Conservation (phyloP, 805 yeast species). For the Spathaspora boniae region DNA sequence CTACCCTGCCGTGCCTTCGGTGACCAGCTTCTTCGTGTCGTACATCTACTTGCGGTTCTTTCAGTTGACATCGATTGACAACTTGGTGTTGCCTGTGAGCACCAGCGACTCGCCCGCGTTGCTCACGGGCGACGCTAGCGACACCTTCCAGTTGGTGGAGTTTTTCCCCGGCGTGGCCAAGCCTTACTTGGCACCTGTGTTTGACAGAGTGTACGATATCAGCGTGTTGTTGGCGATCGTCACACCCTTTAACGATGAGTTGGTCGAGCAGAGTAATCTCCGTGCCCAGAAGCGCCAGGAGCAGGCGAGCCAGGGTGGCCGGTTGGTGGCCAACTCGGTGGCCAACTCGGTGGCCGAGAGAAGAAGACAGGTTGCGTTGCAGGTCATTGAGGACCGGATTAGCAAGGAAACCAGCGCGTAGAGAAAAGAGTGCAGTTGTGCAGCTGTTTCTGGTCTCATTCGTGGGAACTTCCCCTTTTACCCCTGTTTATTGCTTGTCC, state of each 20-base stretch:
- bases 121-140: conserved; percentile 82
- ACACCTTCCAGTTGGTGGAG: conserved; percentile 76
- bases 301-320: conserved; percentile 40
- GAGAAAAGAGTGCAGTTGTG: no score
- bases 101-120: conserved; percentile 25
- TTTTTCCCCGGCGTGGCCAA: conserved; percentile 73
- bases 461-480: no score
- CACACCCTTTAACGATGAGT: conserved; percentile 62
- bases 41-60: conserved; percentile 79
- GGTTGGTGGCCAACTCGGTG: conserved; percentile 18
- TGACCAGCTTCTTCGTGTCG: conserved; percentile 58
- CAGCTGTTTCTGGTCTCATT: no score
- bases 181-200: conserved; percentile 49
- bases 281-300: conserved; percentile 63
- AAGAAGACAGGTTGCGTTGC: conserved; percentile 72
- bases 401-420: conserved; percentile 18
- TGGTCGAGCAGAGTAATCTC: conserved; percentile 69
- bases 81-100: conserved; percentile 49
- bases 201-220: conserved; percentile 36
- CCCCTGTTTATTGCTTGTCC: no score
- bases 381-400: conserved; percentile 67
- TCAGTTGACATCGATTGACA: conserved; percentile 55
- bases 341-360: conserved; percentile 62
- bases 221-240: conserved; percentile 45
- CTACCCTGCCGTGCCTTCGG: conserved; percentile 55